A percentile compares a stretch with the other conserved stretches of the same genome.
Conservation (phyloP, 2,329 filamentous ascomycete genomes). For the Monosporascus sp. region DNA sequence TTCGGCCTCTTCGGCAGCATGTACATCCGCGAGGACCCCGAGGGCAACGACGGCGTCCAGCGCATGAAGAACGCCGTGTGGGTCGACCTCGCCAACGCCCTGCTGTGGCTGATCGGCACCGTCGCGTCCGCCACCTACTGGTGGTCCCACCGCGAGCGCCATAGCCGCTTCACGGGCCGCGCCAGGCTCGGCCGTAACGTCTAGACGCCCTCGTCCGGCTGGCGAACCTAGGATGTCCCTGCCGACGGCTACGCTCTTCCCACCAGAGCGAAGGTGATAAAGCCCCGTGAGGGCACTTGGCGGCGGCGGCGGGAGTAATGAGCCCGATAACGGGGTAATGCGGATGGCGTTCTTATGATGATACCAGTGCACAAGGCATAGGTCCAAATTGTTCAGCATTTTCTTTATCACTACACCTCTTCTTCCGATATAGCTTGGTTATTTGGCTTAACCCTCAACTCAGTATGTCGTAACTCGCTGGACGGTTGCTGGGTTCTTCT, state of each 20-base stretch:
- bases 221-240: neutral
- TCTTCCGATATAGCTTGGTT: neutral
- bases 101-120: slow-evolving; percentile 69
- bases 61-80: slow-evolving; percentile 86
- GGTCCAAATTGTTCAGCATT: neutral
- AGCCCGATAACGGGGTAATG: neutral
- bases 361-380: neutral
- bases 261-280: neutral
- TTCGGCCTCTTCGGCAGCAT: slow-evolving; percentile 80
- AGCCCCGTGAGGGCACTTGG: neutral
- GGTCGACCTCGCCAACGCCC: slow-evolving; percentile 69
- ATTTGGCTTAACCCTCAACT: too few species aligned
- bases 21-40: slow-evolving; percentile 65
- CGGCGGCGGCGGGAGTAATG: neutral
- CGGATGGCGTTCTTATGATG: neutral
- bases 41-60: slow-evolving; percentile 57
- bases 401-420: neutral
- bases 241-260: neutral
- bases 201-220: slow-evolving; percentile 11
- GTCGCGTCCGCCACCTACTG: slow-evolving; percentile 53
- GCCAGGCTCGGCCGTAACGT: slow-evolving; percentile 38
- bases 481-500: too few species aligned
- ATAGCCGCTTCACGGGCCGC: slow-evolving; percentile 54
- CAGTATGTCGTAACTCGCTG: too few species aligned
- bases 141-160: slow-evolving; percentile 47